Conservation (phyloP, 768 basidiomycete species). For the Tricholoma terreum region DNA sequence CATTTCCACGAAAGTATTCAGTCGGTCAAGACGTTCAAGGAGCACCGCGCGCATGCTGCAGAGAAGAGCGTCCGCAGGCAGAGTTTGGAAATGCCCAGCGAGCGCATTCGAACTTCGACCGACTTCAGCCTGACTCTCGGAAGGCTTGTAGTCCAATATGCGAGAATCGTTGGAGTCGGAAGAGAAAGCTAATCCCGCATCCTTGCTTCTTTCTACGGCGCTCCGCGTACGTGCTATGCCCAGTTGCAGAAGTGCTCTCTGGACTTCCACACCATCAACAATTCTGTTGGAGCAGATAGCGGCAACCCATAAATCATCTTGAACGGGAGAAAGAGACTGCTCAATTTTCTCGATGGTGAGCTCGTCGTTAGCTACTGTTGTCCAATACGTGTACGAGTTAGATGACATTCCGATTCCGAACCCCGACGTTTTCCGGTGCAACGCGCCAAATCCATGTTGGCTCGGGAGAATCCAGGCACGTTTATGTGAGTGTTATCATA, state of each 20-base stretch:
- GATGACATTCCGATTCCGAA: constrained; percentile 41
- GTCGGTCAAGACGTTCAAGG: constrained; percentile 62
- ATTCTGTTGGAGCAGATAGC: constrained; percentile 72
- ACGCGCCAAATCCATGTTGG: background rate
- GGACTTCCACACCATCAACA: constrained; percentile 51
- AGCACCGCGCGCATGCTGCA: constrained; percentile 65
- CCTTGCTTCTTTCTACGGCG: constrained; percentile 46
- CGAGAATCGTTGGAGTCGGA: constrained; percentile 1
- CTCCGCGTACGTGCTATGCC: constrained; percentile 59
- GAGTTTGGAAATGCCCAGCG: constrained; percentile 50
- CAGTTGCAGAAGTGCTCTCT: constrained; percentile 56
- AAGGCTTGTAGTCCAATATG: background rate
- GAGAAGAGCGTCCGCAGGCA: constrained; percentile 60
- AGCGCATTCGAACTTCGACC: constrained; percentile 28
- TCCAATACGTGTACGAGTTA: constrained; percentile 52
- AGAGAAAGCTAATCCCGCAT: constrained; percentile 23
- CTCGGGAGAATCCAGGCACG: too few relatives aligned
- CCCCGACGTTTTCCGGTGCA: constrained; percentile 15
- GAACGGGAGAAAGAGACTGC: constrained; percentile 45
- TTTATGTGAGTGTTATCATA: background rate
- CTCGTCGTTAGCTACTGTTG: constrained; percentile 51
- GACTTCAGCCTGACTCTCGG: background rate
- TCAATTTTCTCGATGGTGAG: constrained; percentile 49
- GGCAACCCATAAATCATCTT: constrained; percentile 74
- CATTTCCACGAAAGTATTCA: constrained; percentile 72